Percentiles rank a stretch among this genome's conserved stretches.
Evolutionary conservation across 2,329 filamentous ascomycete genomes (phyloP).

Genomic region (Shiraia sp.): DNA sequence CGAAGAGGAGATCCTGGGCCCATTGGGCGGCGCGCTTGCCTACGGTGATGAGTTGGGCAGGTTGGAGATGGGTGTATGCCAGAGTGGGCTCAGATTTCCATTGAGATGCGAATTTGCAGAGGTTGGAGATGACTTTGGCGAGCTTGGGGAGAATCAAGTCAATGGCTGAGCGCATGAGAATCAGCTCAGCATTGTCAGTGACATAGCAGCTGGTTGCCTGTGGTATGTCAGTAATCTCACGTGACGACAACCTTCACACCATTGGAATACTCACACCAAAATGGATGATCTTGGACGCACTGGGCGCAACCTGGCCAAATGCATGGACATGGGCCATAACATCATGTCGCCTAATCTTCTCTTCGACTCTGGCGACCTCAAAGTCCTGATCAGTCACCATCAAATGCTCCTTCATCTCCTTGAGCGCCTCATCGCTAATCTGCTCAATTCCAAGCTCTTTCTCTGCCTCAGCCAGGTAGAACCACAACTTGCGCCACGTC

Average conservation of each 20-base stretch:
- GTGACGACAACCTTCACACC: not conserved
- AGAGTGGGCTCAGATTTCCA: slow-evolving; percentile 74
- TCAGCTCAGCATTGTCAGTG: slow-evolving; percentile 46
- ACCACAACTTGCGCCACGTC: slow-evolving; percentile 85
- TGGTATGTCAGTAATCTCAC: slow-evolving; percentile 63
- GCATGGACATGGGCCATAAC: slow-evolving; percentile 72
- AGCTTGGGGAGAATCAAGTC: slow-evolving; percentile 78
- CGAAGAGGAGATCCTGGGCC: slow-evolving; percentile 76
- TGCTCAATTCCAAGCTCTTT: slow-evolving; percentile 73
- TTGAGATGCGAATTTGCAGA: slow-evolving; percentile 71
- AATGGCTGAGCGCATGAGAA: slow-evolving; percentile 74
- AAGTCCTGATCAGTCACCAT: slow-evolving; percentile 55
- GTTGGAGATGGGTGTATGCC: slow-evolving; percentile 75
- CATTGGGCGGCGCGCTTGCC: slow-evolving; percentile 72
- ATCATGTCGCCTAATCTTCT: slow-evolving; percentile 65
- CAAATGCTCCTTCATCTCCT: slow-evolving; percentile 52
- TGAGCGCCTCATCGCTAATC: slow-evolving; percentile 67
- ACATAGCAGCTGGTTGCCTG: slow-evolving; percentile 34
- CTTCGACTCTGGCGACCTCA: slow-evolving; percentile 51
- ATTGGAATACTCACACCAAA: slow-evolving; percentile 63
- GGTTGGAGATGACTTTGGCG: slow-evolving; percentile 75
- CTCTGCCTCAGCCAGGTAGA: slow-evolving; percentile 80
- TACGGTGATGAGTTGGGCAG: slow-evolving; percentile 67
- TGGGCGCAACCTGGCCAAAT: slow-evolving; percentile 73
- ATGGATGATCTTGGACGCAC: slow-evolving; percentile 83